Evolutionary conservation across 2,329 filamentous ascomycete genomes (phyloP), one percentile per base, ranked within the genome.

Genomic region (Pestalotiopsis sp.): DNA sequence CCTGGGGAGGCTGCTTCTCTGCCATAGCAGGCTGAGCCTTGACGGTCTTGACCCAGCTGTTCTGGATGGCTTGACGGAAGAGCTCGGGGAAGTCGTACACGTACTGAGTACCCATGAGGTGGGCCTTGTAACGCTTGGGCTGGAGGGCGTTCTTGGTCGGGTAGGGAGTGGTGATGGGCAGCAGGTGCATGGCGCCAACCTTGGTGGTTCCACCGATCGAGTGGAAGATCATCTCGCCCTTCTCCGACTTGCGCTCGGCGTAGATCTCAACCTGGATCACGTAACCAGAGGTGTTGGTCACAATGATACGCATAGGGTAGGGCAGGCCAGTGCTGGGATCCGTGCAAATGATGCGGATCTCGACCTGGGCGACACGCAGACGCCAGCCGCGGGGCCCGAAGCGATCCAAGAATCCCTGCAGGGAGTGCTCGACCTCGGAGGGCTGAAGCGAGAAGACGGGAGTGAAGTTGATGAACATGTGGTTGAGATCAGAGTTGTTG

Each of bases 401-500:
- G 71, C 96, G 93, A 77, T 98, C 96, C 74, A 99, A 86, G 90
- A 99, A 99, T 68, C 95, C 95, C 77, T 92, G 94, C 27, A 99
- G 90, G 38, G 94, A 95, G 81, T 97, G 90, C 83, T 98, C 94
- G 17, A 99, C 94, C 83, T 98, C 94, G 69, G 90, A 85, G 3
- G 96, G 95, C 77, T 94, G 87, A 63, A 99, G 90, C 79, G 94
- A 93, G 90, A 99, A 98, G 69, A 98, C 93, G 11, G 95, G 94
- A 0, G 94, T 96, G 85, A 99, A 99, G 88, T 99, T 98, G 87
- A 99, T 96, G 86, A 99, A 99, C 87, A 99, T 96, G 85, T 99
- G 96, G 87, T 99, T 99, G 79, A 99, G 88, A 86, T 99, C 96
- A 65, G 96, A 97, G 85, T 97, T 97, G 86, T 98, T 98, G 87